phyloP scores from a whole-genome alignment of 441 rosid genomes.

The Manihot esculenta region DNA sequence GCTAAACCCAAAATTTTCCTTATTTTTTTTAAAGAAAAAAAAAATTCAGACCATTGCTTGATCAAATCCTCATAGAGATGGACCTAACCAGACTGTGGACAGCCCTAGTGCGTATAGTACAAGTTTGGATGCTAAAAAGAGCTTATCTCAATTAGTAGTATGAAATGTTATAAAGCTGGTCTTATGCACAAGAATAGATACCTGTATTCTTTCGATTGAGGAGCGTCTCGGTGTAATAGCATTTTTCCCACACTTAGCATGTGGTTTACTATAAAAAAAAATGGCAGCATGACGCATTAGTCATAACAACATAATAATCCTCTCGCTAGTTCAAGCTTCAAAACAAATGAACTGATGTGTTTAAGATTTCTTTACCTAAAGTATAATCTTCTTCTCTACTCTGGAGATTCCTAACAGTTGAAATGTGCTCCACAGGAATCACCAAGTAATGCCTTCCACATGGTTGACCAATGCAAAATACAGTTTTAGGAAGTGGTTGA shows the following conservation, averaged over 20 bases:
- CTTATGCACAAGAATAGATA: constrained; percentile 25
- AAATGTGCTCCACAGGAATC: constrained; percentile 72
- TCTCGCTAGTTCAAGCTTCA: not conserved
- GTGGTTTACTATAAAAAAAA: constrained; percentile 53
- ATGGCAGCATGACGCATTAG: constrained; percentile 1
- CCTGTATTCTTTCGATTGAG: constrained; percentile 55
- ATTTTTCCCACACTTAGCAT: constrained; percentile 77
- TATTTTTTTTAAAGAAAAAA: no score
- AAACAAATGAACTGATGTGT: not conserved
- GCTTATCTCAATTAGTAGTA: no score
- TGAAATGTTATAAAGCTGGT: not conserved
- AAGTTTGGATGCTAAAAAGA: no score
- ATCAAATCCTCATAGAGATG: no score
- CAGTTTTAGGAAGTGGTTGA: constrained; percentile 5
- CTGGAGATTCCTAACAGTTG: constrained; percentile 63
- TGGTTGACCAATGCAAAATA: not conserved
- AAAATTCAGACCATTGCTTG: no score
- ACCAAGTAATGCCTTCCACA: constrained; percentile 80
- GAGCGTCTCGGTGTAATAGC: constrained; percentile 60
- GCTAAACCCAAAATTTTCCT: no score
- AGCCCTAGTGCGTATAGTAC: no score
- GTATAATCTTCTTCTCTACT: constrained; percentile 70
- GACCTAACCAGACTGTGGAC: no score
- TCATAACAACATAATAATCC: not conserved
- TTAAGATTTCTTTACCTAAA: constrained; percentile 47